phyloP scores from a whole-genome alignment of 257 asterid species.

The Misopates orontium region DNA sequence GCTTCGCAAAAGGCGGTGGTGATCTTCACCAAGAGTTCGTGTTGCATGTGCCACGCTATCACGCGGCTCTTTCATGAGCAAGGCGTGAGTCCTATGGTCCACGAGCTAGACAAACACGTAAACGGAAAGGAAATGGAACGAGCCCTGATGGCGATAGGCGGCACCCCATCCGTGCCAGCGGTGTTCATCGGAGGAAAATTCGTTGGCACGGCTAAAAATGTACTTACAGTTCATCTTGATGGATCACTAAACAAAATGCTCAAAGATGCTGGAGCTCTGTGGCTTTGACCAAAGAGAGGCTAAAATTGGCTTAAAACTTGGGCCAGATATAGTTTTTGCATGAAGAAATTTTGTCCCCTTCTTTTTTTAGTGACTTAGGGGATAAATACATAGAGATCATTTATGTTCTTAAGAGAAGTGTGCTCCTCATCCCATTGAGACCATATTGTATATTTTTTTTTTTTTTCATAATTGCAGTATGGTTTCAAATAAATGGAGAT shows the following conservation, averaged over 20 bases:
- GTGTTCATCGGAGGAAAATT: conserved; percentile 72
- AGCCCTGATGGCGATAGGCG: conserved; percentile 58
- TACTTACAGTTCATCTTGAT: conserved; percentile 67
- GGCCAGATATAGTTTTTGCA: not conserved
- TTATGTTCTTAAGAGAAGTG: no score
- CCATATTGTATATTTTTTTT: no score
- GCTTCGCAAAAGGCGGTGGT: conserved; percentile 75
- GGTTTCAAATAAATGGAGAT: no score
- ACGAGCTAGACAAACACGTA: conserved; percentile 58
- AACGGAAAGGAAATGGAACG: conserved; percentile 64
- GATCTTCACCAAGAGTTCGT: conserved; percentile 77
- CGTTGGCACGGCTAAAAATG: conserved; percentile 62
- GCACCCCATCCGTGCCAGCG: conserved; percentile 67
- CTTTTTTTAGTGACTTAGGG: not conserved
- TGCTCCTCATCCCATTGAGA: no score
- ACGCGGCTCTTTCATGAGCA: conserved; percentile 68
- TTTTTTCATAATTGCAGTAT: no score
- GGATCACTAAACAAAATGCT: conserved; percentile 77
- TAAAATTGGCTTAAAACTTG: not conserved
- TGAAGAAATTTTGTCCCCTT: not conserved
- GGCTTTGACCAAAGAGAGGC: conserved; percentile 48
- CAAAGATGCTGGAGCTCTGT: conserved; percentile 77
- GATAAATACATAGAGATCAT: no score
- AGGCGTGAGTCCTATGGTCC: conserved; percentile 76
- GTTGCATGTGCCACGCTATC: conserved; percentile 89